Evolutionary conservation across 139 green algal genomes (phyloP), one percentile per base, ranked within the genome.

Genomic region (Chlorella sp.): DNA sequence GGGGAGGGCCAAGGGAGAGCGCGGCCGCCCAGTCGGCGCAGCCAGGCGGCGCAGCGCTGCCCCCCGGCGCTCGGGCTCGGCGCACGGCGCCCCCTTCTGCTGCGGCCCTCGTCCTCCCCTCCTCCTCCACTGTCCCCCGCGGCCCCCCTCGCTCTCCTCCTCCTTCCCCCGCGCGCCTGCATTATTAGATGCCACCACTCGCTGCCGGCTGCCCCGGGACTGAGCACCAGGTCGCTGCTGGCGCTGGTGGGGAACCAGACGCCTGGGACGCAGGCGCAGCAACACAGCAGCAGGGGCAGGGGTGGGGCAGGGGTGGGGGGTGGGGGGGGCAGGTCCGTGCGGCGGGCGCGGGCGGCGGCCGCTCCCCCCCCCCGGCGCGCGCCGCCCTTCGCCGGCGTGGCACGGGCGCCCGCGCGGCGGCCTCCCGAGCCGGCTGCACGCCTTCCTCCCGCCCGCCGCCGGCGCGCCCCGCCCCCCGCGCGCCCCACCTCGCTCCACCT

Each of bases 401-500:
- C 4, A 71, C 41, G 40, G 29, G 42, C 38, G 56, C 50, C 73
- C 63, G 48, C 40, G 48, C 1, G 9, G 43, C 46, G 0, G 27
- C 33, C 17, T 25, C 59, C 8, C n/a, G 15, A 9, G 19, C 36
- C 38, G 36, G 42, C 36, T 77, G 41, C 53, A 25, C 66, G 31
- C 56, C 38, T 29, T 70, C 50, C 14, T 12, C 23, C 5, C 25
- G 17, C n/a, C n/a, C 45, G 12, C 95, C 79, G 27, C 94, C 63
- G 11, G 93, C n/a, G 61, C 78, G 66, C 14, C 62, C 81, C 38
- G 83, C 86, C 48, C 74, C 87, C 0, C 90, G 86, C 23, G 89
- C 93, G 2, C 83, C 74, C 70, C 94, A 89, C 93, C 93, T 97
- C 48, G 95, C 91, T 27, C 91, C 90, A 1, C 71, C 85, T 97